Base-by-base conservation (phyloP, 2,329 filamentous ascomycete genomes). In the Nothopassalora personata region DNA sequence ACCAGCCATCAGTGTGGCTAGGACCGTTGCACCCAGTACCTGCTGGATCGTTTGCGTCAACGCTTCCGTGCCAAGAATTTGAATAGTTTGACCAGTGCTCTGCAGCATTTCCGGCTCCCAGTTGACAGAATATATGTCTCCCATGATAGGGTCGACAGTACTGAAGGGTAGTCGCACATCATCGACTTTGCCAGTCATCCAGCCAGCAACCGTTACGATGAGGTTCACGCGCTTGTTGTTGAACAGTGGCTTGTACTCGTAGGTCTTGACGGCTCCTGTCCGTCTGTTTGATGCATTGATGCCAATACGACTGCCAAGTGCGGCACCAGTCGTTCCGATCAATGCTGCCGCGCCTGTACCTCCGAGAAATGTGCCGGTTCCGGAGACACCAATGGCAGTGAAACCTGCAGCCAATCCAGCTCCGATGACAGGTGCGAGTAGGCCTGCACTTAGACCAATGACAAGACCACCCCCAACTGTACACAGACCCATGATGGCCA, bases 41-140 rank as follows among this genome's bases (percentile, higher is more conserved):
- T 97, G 94, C 77, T 99, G 94, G 31, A 99, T 83, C 63, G 93
- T 92, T 82, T 96, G 91, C 0, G 94, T 97, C 61, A 99, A 85
- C 68, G 94, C 94, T 85, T 99, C 94, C 34, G 94, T 99, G 59
- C 94, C 94, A 64, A 99, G 80, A 75, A 99, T 97, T 69, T 97
- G 97, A 70, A 99, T 97, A 49, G 94, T 99, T 72, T 94, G 90
- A 83, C 94, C 94, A 87, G 97, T 99, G 75, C 91, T 96, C 67
- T 86, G 88, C 71, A 99, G 82, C 92, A 99, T 96, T 72, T 99
- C 94, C 3, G 94, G 95, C 74, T 99, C 94, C 92, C 94, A 99
- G 59, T 95, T 80, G 10, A 99, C 87, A 0, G 93, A 97, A 76
- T 99, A 99, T 15, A 99, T 86, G 71, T 99, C 94, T 11, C 94